A percentile compares a stretch with the other conserved stretches of the same genome.
These are phyloP conservation scores for Penicillium decumbens DNA, from an alignment of 2,329 filamentous ascomycete genomes.

Conservation along the genomic window DNA sequence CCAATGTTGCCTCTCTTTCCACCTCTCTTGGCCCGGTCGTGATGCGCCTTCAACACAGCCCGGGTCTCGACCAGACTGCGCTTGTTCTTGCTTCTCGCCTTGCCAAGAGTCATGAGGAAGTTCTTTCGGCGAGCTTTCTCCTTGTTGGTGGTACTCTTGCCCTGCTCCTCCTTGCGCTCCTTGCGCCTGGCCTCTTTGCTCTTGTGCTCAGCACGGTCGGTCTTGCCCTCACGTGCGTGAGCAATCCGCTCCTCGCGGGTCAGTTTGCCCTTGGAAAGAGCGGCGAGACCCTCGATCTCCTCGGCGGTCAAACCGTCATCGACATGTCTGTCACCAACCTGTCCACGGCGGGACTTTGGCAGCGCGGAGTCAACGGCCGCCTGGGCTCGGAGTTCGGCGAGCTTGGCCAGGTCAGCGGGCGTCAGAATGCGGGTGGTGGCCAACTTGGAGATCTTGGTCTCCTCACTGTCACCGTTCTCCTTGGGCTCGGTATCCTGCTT, in stretches of 20 bases:
- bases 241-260: constrained; percentile 88
- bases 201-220: constrained; percentile 73
- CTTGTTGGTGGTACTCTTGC: constrained; percentile 95
- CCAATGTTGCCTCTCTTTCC: constrained; percentile 69
- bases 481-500: constrained; percentile 46
- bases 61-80: constrained; percentile 81
- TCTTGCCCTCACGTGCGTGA: constrained; percentile 75
- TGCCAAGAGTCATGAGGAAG: constrained; percentile 95
- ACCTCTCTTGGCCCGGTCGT: constrained; percentile 76
- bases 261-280: constrained; percentile 65
- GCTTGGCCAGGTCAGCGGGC: constrained; percentile 90
- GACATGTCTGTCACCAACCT: constrained; percentile 56
- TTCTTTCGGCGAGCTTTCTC: constrained; percentile 98
- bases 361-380: constrained; percentile 64
- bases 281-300: constrained; percentile 82
- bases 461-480: constrained; percentile 38
- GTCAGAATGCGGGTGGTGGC: constrained; percentile 94
- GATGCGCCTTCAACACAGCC: constrained; percentile 74
- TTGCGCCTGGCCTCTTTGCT: constrained; percentile 77
- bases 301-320: constrained; percentile 88
- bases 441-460: constrained; percentile 51
- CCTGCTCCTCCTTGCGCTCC: constrained; percentile 79
- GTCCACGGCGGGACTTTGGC: constrained; percentile 45
- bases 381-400: constrained; percentile 76
- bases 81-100: constrained; percentile 94